Percentiles rank a stretch among this genome's conserved stretches.
Evolutionary conservation across 305 asterid species (phyloP).

Genomic region (Solanum hybrid): DNA sequence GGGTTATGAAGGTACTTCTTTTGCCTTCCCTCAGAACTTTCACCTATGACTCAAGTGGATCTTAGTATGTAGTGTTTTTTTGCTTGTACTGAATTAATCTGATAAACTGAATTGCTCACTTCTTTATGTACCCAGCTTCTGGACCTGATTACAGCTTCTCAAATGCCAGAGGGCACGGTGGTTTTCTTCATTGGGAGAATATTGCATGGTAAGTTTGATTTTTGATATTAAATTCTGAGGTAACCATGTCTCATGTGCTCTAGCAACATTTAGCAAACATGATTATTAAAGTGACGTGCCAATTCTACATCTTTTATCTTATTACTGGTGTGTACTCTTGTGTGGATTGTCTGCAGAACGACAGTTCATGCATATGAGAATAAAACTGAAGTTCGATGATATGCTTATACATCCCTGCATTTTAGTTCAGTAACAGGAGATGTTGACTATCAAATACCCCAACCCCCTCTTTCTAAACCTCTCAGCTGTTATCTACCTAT

Average conservation of each 20-base stretch:
- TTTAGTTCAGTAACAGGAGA: neutral
- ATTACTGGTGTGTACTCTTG: neutral
- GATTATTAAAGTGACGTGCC: neutral
- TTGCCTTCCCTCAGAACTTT: neutral
- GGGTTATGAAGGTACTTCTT: constrained; percentile 70
- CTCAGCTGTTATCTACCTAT: neutral
- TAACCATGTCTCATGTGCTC: neutral
- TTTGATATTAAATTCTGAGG: neutral
- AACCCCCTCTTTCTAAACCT: neutral
- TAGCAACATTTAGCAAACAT: neutral
- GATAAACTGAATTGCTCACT: constrained; percentile 8
- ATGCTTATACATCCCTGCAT: neutral
- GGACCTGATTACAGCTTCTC: constrained; percentile 76
- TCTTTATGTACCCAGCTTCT: constrained; percentile 30
- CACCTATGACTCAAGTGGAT: neutral
- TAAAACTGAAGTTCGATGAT: neutral
- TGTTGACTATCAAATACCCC: neutral
- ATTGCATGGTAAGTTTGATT: constrained; percentile 37
- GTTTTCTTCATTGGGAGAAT: constrained; percentile 41
- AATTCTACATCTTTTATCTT: neutral
- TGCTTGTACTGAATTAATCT: neutral
- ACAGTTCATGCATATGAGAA: neutral
- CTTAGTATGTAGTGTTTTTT: neutral
- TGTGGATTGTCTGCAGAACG: neutral
- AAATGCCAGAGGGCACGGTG: constrained; percentile 82